Evolutionary conservation across 371 early-diverging fungal genomes (phyloP).

Genomic region (Umbelopsis sp.): DNA sequence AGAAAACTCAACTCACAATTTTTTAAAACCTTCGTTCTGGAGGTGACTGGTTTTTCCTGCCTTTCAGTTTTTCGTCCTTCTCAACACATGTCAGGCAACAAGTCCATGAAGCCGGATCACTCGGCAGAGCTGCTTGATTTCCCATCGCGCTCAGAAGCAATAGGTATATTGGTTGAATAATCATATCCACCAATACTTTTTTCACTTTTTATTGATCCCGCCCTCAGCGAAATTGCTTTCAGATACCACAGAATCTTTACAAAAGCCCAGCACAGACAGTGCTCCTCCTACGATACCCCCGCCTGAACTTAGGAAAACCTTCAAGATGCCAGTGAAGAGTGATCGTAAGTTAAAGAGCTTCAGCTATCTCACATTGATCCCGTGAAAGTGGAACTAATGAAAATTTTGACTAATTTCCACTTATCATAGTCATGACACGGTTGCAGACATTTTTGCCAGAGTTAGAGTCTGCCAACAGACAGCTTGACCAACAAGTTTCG

Average conservation of each 20-base stretch:
- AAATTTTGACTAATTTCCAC: not conserved
- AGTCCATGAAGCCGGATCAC: slow-evolving; percentile 1
- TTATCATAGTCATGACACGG: slow-evolving; percentile 29
- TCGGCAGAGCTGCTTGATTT: slow-evolving; percentile 13
- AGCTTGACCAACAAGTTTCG: slow-evolving; percentile 29
- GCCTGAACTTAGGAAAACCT: slow-evolving; percentile 3
- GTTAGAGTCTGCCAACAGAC: slow-evolving; percentile 35
- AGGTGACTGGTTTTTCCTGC: slow-evolving; percentile 8
- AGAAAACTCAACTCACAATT: not conserved
- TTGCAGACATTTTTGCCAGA: slow-evolving; percentile 38
- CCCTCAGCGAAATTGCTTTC: slow-evolving; percentile 2
- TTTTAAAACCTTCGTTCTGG: not conserved
- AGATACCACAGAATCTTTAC: not conserved
- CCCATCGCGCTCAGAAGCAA: slow-evolving; percentile 9
- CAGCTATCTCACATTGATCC: too few species aligned
- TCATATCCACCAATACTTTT: not conserved
- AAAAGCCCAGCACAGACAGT: not conserved
- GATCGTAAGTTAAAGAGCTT: not conserved
- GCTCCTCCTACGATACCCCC: slow-evolving; percentile 8
- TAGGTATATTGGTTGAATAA: not conserved
- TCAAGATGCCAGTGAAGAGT: not conserved
- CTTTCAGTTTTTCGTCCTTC: not conserved
- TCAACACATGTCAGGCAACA: not conserved
- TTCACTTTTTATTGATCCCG: too few species aligned
- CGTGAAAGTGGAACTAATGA: not conserved